Evolutionary conservation across 306 rosid genomes (phyloP), one percentile per base, ranked within the genome.

Genomic region (Ziziphus jujuba): DNA sequence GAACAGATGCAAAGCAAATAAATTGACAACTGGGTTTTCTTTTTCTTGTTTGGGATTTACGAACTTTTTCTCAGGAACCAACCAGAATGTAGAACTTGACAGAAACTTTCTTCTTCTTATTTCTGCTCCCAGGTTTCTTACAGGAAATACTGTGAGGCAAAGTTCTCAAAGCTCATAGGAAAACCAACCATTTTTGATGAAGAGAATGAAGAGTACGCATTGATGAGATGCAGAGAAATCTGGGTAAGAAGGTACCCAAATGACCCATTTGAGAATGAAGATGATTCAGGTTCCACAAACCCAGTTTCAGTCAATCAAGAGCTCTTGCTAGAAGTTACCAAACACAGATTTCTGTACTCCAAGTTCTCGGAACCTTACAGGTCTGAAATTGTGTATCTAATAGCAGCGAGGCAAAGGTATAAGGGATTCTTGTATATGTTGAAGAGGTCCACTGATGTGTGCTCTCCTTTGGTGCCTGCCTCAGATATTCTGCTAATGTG

Each of bases 201-300:
- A 66, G 98, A 88, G 81, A 92, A 92, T 43, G 87, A 90, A 73
- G 98, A 92, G 55, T 92, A 92, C 33, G 93, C 96, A 22, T 58
- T 87, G 69, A 69, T 80, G 76, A 78, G 90, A 67, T 86, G 98
- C 72, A 75, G 72, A 48, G 86, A 86, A 21, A 78, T 84, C 9
- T 92, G 98, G 97, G 67, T 57, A 1, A 72, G 73, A 20, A 83
- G 59, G 59, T 92, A 84, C 76, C 91, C 98, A 17, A 56, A 70
- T 1, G 91, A 90, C 59, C 59, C 98, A 47, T 92, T 90, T 67
- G 97, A 90, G 69, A 90, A 86, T 59, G 97, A 86, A 70, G 78
- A 36, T 0, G 72, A 75, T 74, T 83, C 79, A 16, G 84, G 64
- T 71, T 62, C 59, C 57, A 5, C 19, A 45, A 72, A 72, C 51